Conservation (phyloP, 345 rosid species). For the Eucalyptus cloeziana region DNA sequence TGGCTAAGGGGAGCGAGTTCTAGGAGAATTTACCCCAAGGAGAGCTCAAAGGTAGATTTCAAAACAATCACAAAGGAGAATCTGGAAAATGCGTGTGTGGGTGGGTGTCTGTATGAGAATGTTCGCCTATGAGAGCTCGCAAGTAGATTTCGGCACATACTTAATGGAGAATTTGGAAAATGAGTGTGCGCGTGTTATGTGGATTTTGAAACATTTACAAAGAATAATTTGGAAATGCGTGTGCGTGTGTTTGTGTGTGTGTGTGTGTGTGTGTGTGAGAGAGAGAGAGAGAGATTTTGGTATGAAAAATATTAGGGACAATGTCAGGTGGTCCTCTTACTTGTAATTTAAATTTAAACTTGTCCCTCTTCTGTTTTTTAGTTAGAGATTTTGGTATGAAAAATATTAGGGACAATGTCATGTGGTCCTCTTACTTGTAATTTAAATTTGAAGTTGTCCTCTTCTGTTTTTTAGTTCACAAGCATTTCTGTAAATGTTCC, state of each 20-base stretch:
- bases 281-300: neutral
- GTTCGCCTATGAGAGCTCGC: neutral
- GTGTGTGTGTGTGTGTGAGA: neutral
- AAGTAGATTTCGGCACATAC: neutral
- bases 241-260: too few relatives aligned
- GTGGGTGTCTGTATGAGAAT: neutral
- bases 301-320: neutral
- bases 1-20: neutral
- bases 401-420: neutral
- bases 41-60: neutral
- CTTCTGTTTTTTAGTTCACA: neutral
- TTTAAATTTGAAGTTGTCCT: neutral
- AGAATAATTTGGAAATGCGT: neutral
- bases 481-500: neutral
- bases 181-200: neutral
- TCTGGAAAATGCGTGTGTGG: neutral
- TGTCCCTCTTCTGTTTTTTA: neutral
- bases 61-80: neutral
- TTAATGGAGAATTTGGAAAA: neutral
- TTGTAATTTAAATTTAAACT: neutral
- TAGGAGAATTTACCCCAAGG: neutral
- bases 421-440: neutral
- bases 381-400: neutral
- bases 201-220: neutral
- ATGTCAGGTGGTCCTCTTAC: neutral